Evolutionary conservation across 2,329 filamentous ascomycete species (phyloP).

Genomic region (Aschersonia sp.): DNA sequence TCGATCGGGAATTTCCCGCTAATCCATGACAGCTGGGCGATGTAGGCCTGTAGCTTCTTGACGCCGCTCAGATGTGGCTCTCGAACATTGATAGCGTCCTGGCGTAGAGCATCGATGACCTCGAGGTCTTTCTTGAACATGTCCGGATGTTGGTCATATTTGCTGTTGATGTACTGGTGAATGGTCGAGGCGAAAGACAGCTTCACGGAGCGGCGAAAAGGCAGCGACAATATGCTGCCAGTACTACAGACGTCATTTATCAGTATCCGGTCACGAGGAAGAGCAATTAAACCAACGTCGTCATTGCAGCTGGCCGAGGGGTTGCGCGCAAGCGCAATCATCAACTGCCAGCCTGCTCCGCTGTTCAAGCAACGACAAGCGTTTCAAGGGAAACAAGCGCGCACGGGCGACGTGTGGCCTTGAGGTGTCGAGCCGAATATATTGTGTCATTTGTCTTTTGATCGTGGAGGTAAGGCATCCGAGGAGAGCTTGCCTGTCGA

Average conservation of each 20-base stretch:
- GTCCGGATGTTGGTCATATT: constrained; percentile 97
- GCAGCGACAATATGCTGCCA: constrained; percentile 57
- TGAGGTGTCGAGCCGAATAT: too few species aligned
- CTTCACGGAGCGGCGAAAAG: constrained; percentile 74
- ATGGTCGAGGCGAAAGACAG: constrained; percentile 71
- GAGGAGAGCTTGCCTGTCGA: too few species aligned
- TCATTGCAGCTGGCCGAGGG: background rate
- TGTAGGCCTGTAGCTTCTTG: constrained; percentile 79
- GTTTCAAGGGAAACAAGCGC: too few species aligned
- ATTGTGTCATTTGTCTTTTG: too few species aligned
- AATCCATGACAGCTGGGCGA: constrained; percentile 85
- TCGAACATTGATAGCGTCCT: constrained; percentile 74
- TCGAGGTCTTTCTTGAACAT: constrained; percentile 85
- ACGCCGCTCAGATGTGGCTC: constrained; percentile 81
- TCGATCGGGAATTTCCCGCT: constrained; percentile 93
- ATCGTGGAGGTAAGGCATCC: too few species aligned
- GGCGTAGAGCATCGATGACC: constrained; percentile 68
- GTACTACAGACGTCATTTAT: constrained; percentile 8
- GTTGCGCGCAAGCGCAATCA: too few species aligned
- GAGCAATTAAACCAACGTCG: background rate
- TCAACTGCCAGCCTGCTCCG: too few species aligned
- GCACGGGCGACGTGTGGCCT: too few species aligned
- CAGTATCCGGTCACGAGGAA: background rate
- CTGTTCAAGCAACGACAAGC: too few species aligned
- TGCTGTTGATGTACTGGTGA: constrained; percentile 87